phyloP scores from a whole-genome alignment of 768 basidiomycete genomes.

The Tylopilus balloui region DNA sequence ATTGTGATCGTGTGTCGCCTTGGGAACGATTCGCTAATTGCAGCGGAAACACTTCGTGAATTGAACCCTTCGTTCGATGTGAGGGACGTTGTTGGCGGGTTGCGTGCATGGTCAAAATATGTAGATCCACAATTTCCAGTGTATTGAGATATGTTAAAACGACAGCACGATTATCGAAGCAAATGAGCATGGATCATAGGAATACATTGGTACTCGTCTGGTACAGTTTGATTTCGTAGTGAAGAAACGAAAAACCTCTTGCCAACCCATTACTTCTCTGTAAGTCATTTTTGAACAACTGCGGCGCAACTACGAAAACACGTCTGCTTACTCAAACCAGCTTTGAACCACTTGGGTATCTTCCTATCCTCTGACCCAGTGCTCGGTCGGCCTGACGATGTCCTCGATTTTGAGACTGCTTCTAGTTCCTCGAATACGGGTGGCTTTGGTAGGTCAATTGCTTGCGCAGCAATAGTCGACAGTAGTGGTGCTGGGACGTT shows the following conservation, averaged over 20 bases:
- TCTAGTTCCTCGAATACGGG: constrained; percentile 32
- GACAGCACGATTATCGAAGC: background rate
- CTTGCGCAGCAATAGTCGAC: constrained; percentile 49
- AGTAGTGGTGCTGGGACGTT: constrained; percentile 61
- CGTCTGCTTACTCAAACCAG: constrained; percentile 49
- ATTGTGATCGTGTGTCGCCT: constrained; percentile 73
- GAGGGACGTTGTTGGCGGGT: constrained; percentile 76
- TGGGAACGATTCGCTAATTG: constrained; percentile 92
- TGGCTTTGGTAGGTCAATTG: constrained; percentile 64
- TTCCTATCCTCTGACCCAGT: constrained; percentile 43
- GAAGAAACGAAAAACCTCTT: constrained; percentile 36
- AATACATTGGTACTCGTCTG: constrained; percentile 1
- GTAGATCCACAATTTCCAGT: constrained; percentile 77
- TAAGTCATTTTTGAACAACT: background rate
- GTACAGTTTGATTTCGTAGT: constrained; percentile 1
- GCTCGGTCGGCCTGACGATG: constrained; percentile 10
- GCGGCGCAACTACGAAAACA: background rate
- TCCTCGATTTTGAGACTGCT: constrained; percentile 3
- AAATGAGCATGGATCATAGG: constrained; percentile 2
- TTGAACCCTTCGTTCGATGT: constrained; percentile 33
- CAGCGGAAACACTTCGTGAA: constrained; percentile 47
- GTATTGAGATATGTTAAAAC: constrained; percentile 46
- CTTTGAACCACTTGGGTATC: constrained; percentile 77
- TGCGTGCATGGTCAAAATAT: constrained; percentile 71
- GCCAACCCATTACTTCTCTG: constrained; percentile 33